phyloP scores from a whole-genome alignment of 352 stramenopile genomes.

The Globisporangium canariense region DNA sequence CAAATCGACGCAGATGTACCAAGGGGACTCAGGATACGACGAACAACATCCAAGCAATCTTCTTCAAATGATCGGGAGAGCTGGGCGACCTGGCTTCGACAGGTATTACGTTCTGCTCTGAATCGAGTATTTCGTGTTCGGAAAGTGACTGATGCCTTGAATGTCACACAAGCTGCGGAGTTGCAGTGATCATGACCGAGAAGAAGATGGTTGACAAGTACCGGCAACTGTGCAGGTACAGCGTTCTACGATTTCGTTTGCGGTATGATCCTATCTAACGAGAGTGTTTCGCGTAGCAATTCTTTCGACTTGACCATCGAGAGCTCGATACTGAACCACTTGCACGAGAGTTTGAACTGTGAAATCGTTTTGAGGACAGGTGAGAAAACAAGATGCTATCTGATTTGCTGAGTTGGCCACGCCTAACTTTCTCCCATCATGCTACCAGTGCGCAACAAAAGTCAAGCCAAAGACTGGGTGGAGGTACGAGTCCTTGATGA shows the following conservation, averaged over 20 bases:
- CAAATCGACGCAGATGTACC: slow-evolving; percentile 36
- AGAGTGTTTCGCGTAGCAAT: slow-evolving; percentile 6
- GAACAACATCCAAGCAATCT: slow-evolving; percentile 26
- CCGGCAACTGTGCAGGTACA: slow-evolving; percentile 24
- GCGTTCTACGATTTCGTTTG: not conserved
- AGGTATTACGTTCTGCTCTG: slow-evolving; percentile 18
- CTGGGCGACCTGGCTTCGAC: slow-evolving; percentile 30
- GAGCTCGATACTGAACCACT: slow-evolving; percentile 5
- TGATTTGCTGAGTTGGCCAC: too few relatives aligned
- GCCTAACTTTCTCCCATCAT: not conserved
- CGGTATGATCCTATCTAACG: not conserved
- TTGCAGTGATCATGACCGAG: slow-evolving; percentile 30
- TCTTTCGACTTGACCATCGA: slow-evolving; percentile 12
- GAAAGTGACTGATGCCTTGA: not conserved
- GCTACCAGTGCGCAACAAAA: slow-evolving; percentile 27
- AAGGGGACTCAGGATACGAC: slow-evolving; percentile 22
- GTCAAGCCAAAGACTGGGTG: slow-evolving; percentile 17
- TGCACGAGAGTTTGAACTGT: slow-evolving; percentile 15
- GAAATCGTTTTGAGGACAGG: slow-evolving; percentile 21
- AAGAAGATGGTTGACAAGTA: slow-evolving; percentile 20
- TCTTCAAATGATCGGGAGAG: slow-evolving; percentile 44
- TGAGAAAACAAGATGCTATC: slow-evolving; percentile 12
- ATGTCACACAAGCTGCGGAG: slow-evolving; percentile 14
- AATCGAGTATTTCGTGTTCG: not conserved
- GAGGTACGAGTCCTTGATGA: slow-evolving; percentile 9